Conservation (phyloP, 2,329 filamentous ascomycete genomes). For the Stagonosporopsis rhizophila region DNA sequence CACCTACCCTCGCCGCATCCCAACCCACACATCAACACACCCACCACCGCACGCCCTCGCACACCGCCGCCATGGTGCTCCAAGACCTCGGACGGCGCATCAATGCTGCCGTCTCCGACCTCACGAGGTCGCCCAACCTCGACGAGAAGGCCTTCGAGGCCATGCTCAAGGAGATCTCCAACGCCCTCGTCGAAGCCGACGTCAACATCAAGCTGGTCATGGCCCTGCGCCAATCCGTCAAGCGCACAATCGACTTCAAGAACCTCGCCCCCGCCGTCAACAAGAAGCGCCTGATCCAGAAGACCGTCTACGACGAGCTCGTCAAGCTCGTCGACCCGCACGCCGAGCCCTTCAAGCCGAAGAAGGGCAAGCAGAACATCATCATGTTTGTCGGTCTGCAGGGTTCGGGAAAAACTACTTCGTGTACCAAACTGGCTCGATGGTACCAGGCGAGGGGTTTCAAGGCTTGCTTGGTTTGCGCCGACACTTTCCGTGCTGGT, state of each 20-base stretch:
- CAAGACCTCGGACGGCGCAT: slow-evolving; percentile 99
- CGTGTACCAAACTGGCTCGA: slow-evolving; percentile 93
- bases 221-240: slow-evolving; percentile 91
- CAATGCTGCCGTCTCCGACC: slow-evolving; percentile 92
- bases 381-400: slow-evolving; percentile 99
- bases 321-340: slow-evolving; percentile 96
- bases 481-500: slow-evolving; percentile 97
- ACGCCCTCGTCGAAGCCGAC: slow-evolving; percentile 93
- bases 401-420: slow-evolving; percentile 97
- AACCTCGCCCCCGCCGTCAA: slow-evolving; percentile 90
- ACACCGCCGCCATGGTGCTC: slow-evolving; percentile 77
- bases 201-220: slow-evolving; percentile 95
- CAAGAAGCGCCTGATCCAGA: slow-evolving; percentile 98
- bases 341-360: slow-evolving; percentile 92
- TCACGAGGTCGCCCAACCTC: slow-evolving; percentile 89
- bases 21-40: background rate
- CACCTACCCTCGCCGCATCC: slow-evolving; percentile 24
- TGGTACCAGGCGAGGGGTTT: slow-evolving; percentile 96
- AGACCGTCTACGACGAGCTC: slow-evolving; percentile 95
- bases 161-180: slow-evolving; percentile 98
- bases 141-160: slow-evolving; percentile 98
- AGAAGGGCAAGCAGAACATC: slow-evolving; percentile 94
- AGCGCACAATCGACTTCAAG: slow-evolving; percentile 89
- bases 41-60: background rate
- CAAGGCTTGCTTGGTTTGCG: slow-evolving; percentile 91